Conservation (phyloP, 768 basidiomycete species). For the Boletus huronensis region DNA sequence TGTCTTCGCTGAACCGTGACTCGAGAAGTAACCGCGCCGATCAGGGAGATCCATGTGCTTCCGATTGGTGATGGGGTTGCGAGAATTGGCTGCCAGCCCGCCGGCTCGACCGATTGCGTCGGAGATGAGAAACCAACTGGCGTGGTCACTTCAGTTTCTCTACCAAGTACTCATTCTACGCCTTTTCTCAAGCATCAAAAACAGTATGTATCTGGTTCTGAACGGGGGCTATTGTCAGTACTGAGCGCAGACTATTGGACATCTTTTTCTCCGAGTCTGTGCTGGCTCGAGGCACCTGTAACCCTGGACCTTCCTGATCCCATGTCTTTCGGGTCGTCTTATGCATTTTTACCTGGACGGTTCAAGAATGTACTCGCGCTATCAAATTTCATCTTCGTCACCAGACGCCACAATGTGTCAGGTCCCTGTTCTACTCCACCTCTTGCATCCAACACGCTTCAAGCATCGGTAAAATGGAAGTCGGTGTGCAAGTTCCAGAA, state of each 20-base stretch:
- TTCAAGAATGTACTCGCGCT: not conserved
- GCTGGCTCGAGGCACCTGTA: not conserved
- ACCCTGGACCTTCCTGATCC: not conserved
- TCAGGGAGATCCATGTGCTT: slow-evolving; percentile 8
- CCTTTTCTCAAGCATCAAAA: slow-evolving; percentile 3
- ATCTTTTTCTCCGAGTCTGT: not conserved
- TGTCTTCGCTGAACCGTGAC: slow-evolving; percentile 4
- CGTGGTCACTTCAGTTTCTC: slow-evolving; percentile 9
- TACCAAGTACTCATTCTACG: not conserved
- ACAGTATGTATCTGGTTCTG: not conserved
- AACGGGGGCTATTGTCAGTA: not conserved
- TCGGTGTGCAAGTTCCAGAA: not conserved
- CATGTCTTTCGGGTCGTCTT: not conserved
- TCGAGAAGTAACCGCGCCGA: not conserved
- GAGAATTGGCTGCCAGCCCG: slow-evolving; percentile 9
- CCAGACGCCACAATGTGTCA: not conserved
- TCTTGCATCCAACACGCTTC: not conserved
- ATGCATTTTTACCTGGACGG: not conserved
- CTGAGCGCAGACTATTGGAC: not conserved
- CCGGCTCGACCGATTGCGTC: slow-evolving; percentile 8
- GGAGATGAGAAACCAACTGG: slow-evolving; percentile 22
- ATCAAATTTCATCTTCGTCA: not conserved
- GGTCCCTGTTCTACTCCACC: slow-evolving; percentile 1
- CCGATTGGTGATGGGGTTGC: slow-evolving; percentile 10
- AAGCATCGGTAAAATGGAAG: slow-evolving; percentile 4